Evolutionary conservation across 257 asterid genomes (phyloP), one percentile per base, ranked within the genome.

Genomic region (Solanum virginianum): DNA sequence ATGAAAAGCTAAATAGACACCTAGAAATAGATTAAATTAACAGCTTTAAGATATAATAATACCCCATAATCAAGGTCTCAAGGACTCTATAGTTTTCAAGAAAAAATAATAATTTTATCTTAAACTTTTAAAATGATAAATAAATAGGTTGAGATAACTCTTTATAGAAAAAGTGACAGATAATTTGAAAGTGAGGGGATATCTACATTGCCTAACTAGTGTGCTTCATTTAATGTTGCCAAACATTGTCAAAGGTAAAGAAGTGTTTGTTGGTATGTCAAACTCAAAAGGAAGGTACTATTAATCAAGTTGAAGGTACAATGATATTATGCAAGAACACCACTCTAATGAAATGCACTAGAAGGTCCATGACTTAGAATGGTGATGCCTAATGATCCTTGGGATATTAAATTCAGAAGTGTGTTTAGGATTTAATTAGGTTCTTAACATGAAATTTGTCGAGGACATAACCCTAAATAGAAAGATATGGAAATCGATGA

Each of bases 211-310:
- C 26, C 82, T 26, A 77, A 17, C 63, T 77, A 24, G 26, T 51
- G 63, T 77, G 63, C 65, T 77, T 51, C 82, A 16, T 77, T 77
- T 77, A 51, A 26, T 77, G 82, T 51, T 77, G 63, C 82, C 65
- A 77, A 77, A 16, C 82, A 77, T 24, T 10, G 7, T 51, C 63
- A 26, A 51, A 16, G 10, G n/a, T 24, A 77, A 45, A 49, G 10
- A 77, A 51, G 24, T 51, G 82, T 26, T 51, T 77, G 82, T 55
- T 49, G 59, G 65, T 16, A 24, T 77, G 26, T 9, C n/a, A 51
- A 77, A 77, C 5, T 77, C 65, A 10, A 29, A 24, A 69, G 29
- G 53, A 70, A 17, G 80, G 29, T 70, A 70, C 80, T 70, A 10
- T 18, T 70, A 32, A 39, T 70, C 54, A 75, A 14, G 18, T 22